A percentile compares a stretch with the other conserved stretches of the same genome.
These are phyloP conservation scores for Nakaseomyces sp. DNA, from an alignment of 1,139 yeast species.

Conservation along the genomic window DNA sequence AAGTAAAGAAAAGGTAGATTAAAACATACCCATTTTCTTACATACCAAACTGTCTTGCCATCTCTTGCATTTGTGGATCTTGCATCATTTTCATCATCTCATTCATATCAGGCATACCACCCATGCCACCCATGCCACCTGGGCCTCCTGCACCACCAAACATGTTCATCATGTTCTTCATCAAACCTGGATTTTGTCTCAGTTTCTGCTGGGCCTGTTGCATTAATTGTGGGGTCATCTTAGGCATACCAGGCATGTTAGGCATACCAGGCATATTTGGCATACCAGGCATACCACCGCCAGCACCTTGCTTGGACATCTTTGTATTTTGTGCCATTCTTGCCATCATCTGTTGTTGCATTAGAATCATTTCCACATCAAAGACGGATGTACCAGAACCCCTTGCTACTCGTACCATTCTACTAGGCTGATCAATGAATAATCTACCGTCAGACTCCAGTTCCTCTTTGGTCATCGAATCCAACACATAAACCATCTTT, in stretches of 20 bases:
- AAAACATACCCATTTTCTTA: conserved; percentile 10
- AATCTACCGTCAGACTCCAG: conserved; percentile 83
- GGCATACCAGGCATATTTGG: conserved; percentile 33
- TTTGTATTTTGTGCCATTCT: conserved; percentile 76
- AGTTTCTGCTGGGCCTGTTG: conserved; percentile 46
- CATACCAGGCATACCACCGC: conserved; percentile 39
- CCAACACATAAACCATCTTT: conserved; percentile 86
- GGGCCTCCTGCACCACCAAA: conserved; percentile 42
- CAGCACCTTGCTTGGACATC: conserved; percentile 39
- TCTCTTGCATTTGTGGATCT: conserved; percentile 68
- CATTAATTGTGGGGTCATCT: conserved; percentile 32
- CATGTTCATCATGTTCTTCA: conserved; percentile 48
- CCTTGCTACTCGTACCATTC: conserved; percentile 83
- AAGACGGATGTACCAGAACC: conserved; percentile 94
- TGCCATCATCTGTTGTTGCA: conserved; percentile 93
- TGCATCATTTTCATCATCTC: conserved; percentile 53
- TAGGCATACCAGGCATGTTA: conserved; percentile 34
- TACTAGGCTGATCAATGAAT: conserved; percentile 71
- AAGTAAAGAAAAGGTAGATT: not conserved
- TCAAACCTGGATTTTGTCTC: conserved; percentile 58
- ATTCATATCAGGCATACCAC: conserved; percentile 40
- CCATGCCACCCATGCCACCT: conserved; percentile 36
- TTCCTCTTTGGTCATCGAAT: conserved; percentile 90
- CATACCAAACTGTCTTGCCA: conserved; percentile 63
- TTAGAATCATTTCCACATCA: conserved; percentile 86